Evolutionary conservation across 306 rosid genomes (phyloP).

Genomic region (Quercus bicolor): DNA sequence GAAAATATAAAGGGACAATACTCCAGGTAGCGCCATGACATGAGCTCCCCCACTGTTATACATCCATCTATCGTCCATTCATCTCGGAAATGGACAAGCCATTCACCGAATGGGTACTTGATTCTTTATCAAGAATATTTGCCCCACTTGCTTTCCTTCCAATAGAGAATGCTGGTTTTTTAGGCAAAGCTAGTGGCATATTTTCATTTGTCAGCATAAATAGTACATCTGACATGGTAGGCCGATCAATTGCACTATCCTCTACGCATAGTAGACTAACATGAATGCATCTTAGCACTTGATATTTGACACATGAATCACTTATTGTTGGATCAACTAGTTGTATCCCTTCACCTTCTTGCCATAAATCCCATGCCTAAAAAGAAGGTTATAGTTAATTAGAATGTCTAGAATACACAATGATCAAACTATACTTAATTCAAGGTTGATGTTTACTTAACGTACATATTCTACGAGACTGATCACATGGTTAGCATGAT

Average conservation of each 20-base stretch:
- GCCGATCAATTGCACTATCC: constrained; percentile 18
- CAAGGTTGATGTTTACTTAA: no score
- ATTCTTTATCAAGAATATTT: not conserved
- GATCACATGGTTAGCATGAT: not conserved
- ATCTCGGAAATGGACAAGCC: constrained; percentile 8
- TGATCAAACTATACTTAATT: no score
- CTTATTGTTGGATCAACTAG: constrained; percentile 12
- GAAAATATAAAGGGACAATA: no score
- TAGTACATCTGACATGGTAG: constrained; percentile 19
- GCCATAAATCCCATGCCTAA: constrained; percentile 27
- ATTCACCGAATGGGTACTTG: constrained; percentile 7
- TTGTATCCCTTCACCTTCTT: not conserved
- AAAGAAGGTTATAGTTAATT: no score
- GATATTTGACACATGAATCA: not conserved
- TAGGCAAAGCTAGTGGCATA: constrained; percentile 15
- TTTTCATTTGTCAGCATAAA: constrained; percentile 20
- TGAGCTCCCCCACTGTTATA: no score
- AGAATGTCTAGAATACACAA: no score
- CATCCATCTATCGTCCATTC: not conserved
- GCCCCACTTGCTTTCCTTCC: not conserved
- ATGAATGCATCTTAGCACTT: constrained; percentile 22
- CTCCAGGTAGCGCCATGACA: no score
- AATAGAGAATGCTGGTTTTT: constrained; percentile 25
- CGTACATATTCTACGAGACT: constrained; percentile 32
- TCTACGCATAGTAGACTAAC: constrained; percentile 11